phyloP scores from a whole-genome alignment of 1,139 yeast species.

The Lodderomyces beijingensis region DNA sequence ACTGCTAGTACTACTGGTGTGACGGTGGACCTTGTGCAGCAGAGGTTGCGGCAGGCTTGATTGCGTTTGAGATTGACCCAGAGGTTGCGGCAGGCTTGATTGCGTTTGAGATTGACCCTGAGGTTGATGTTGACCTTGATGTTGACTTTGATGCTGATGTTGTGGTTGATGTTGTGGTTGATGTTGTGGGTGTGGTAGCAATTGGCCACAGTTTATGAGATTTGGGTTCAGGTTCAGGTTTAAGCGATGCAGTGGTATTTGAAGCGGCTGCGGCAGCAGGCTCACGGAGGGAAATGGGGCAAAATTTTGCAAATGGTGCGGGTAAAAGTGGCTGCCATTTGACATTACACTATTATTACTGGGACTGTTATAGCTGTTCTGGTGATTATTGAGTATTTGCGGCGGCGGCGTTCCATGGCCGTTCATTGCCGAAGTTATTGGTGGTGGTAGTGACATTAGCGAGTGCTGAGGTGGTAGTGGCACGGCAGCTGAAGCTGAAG shows the following conservation, averaged over 20 bases:
- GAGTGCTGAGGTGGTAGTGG: conserved; percentile 5
- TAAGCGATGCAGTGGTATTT: no score
- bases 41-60: not conserved
- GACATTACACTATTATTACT: not conserved
- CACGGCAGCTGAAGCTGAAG: conserved; percentile 1
- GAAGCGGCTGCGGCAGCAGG: conserved; percentile 2
- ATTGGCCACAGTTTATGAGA: no score
- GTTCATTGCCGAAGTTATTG: conserved; percentile 6
- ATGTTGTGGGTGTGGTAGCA: not conserved
- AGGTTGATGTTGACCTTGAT: no score
- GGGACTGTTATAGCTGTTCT: not conserved
- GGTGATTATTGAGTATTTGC: conserved; percentile 1
- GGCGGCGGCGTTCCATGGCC: conserved; percentile 3
- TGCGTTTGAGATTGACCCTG: not conserved
- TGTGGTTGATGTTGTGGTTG: conserved; percentile 1
- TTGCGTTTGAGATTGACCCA: not conserved
- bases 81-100: not conserved
- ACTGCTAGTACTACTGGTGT: not conserved
- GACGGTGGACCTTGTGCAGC: no score
- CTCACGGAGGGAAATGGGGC: conserved; percentile 1
- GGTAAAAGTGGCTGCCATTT: not conserved
- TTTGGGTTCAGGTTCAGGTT: no score
- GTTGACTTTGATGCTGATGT: conserved; percentile 2
- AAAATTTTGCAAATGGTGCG: not conserved
- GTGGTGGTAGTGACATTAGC: conserved; percentile 6